Percentiles rank a stretch among this genome's conserved stretches.
Conservation (phyloP, 1,284 basidiomycete species). For the Bjerkandera adusta region DNA sequence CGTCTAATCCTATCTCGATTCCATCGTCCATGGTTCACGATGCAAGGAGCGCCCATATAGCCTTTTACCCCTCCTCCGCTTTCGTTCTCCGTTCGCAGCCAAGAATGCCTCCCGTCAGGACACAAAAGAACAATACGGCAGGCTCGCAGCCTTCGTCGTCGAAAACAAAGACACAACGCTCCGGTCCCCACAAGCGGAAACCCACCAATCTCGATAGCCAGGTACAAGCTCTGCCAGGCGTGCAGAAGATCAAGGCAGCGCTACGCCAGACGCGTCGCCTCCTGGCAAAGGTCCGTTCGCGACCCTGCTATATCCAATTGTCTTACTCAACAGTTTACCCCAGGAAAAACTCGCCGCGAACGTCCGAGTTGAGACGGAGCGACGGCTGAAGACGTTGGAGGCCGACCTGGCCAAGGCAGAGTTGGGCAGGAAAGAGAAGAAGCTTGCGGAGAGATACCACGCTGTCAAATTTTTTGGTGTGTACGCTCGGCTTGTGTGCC, state of each 20-base stretch:
- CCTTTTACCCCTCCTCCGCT: too few species aligned
- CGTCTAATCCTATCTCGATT: too few species aligned
- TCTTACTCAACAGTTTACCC: background rate
- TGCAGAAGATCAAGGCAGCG: slow-evolving; percentile 79
- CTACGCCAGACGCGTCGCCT: slow-evolving; percentile 78
- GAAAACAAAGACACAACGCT: slow-evolving; percentile 6
- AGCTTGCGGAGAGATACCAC: slow-evolving; percentile 75
- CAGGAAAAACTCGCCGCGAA: slow-evolving; percentile 79
- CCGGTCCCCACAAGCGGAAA: slow-evolving; percentile 15
- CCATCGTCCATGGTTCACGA: too few species aligned
- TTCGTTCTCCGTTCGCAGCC: too few species aligned
- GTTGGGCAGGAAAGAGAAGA: slow-evolving; percentile 61
- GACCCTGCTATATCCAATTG: background rate
- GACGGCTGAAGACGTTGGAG: slow-evolving; percentile 72
- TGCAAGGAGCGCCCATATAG: too few species aligned
- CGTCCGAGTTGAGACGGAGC: slow-evolving; percentile 74
- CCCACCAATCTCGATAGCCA: slow-evolving; percentile 7
- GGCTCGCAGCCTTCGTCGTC: slow-evolving; percentile 4
- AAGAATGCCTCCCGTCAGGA: slow-evolving; percentile 5
- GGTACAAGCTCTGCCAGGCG: slow-evolving; percentile 41
- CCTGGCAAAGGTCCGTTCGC: slow-evolving; percentile 64
- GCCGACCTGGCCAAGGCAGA: slow-evolving; percentile 69
- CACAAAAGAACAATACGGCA: background rate
- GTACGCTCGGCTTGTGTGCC: slow-evolving; percentile 23
- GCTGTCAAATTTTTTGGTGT: slow-evolving; percentile 88